These are phyloP conservation scores for Zymoseptoria tritici DNA, from an alignment of 2,329 filamentous ascomycete species.

Conservation along the genomic window DNA sequence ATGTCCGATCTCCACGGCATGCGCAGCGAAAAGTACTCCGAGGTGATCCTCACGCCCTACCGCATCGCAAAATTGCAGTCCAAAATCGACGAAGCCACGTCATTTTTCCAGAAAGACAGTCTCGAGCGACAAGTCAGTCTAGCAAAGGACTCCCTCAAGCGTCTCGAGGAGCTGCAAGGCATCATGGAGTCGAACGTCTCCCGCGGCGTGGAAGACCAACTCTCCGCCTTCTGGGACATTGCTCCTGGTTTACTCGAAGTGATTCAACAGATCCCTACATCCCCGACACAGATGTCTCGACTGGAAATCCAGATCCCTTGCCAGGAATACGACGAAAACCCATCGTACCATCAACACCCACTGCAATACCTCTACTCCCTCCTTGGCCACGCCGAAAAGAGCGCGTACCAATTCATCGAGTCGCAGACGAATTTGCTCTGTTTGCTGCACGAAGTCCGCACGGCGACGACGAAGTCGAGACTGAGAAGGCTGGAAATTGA, in stretches of 20 bases:
- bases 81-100: constrained; percentile 69
- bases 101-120: constrained; percentile 76
- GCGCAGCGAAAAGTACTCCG: constrained; percentile 73
- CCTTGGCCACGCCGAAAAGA: constrained; percentile 80
- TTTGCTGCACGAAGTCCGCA: constrained; percentile 82
- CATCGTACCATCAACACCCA: constrained; percentile 69
- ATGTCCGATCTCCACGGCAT: constrained; percentile 78
- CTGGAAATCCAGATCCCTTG: constrained; percentile 73
- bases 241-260: constrained; percentile 73
- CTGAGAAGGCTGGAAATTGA: constrained; percentile 61
- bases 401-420: constrained; percentile 94
- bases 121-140: constrained; percentile 61
- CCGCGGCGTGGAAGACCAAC: constrained; percentile 80
- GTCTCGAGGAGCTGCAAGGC: constrained; percentile 67
- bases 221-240: constrained; percentile 96
- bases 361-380: constrained; percentile 85
- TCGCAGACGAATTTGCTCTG: constrained; percentile 86
- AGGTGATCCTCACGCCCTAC: constrained; percentile 77
- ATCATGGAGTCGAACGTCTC: constrained; percentile 79
- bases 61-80: constrained; percentile 63
- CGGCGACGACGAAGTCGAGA: constrained; percentile 63
- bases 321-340: constrained; percentile 78
- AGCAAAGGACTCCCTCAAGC: constrained; percentile 62
- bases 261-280: constrained; percentile 67
- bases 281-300: constrained; percentile 36